Evolutionary conservation across 129 eudicot genomes (phyloP).

Genomic region (Sambucus nigra): DNA sequence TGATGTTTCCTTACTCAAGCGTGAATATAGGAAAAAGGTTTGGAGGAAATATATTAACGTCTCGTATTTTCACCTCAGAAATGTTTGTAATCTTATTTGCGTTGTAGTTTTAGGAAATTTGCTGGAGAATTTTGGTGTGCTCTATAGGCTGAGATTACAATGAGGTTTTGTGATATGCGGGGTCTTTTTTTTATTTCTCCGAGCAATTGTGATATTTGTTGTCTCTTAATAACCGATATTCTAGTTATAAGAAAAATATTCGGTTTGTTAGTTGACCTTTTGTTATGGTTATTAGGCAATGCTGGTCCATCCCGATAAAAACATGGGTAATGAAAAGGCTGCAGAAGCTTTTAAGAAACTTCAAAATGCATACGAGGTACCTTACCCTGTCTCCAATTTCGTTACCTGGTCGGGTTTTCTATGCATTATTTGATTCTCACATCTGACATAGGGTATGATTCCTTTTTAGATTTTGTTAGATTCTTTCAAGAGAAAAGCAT

Average conservation of each 20-base stretch:
- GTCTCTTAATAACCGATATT: not conserved
- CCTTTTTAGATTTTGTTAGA: constrained; percentile 57
- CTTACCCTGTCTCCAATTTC: constrained; percentile 3
- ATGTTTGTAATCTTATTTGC: not conserved
- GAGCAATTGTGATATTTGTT: not conserved
- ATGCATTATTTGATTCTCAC: not conserved
- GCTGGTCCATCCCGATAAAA: constrained; percentile 98
- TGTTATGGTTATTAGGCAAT: constrained; percentile 53
- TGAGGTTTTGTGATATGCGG: too few relatives aligned
- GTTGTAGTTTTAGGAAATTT: not conserved
- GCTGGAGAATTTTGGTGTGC: not conserved
- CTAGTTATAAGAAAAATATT: constrained; percentile 1
- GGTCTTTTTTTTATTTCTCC: not conserved
- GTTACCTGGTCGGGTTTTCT: constrained; percentile 1
- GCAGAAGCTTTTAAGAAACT: constrained; percentile 98
- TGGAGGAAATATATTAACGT: not conserved
- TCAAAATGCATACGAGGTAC: constrained; percentile 96
- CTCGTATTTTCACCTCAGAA: constrained; percentile 6
- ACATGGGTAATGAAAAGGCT: constrained; percentile 98
- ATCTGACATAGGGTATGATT: too few relatives aligned
- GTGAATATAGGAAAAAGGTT: constrained; percentile 94
- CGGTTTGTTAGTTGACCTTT: constrained; percentile 1
- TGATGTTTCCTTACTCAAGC: constrained; percentile 69
- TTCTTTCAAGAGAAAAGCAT: constrained; percentile 65
- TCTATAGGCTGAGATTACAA: not conserved